phyloP scores from a whole-genome alignment of 1,284 basidiomycete species.

The Stygiomarasmius scandens region DNA sequence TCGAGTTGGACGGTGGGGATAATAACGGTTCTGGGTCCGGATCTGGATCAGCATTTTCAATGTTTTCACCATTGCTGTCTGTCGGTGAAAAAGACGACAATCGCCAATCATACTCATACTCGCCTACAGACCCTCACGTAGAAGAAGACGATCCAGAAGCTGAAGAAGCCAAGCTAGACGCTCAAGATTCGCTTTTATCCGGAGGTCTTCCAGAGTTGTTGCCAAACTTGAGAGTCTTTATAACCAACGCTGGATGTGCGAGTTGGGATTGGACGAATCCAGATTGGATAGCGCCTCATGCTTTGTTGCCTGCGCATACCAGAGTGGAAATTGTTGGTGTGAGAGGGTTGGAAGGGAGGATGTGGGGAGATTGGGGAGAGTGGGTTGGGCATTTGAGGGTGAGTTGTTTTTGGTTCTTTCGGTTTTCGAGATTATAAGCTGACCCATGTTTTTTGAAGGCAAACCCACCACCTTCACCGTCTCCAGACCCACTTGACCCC shows the following conservation, averaged over 20 bases:
- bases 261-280: conserved; percentile 80
- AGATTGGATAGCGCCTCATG: conserved; percentile 68
- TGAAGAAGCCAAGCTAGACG: conserved; percentile 14
- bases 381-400: conserved; percentile 13
- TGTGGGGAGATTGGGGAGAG: conserved; percentile 33
- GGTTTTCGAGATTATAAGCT: conserved; percentile 5
- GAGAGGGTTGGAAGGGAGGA: conserved; percentile 66
- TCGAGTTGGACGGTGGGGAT: background rate
- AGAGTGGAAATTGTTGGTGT: conserved; percentile 68
- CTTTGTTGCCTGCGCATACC: conserved; percentile 65
- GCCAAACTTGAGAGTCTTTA: conserved; percentile 66
- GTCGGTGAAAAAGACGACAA: too few species aligned
- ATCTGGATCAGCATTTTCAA: too few species aligned
- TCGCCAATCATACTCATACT: too few species aligned
- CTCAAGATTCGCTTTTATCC: conserved; percentile 13
- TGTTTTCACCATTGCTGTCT: too few species aligned
- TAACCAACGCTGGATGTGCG: conserved; percentile 73
- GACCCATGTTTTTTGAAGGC: conserved; percentile 21
- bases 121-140: too few species aligned
- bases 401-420: conserved; percentile 26
- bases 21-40: too few species aligned
- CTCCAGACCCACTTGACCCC: conserved; percentile 17
- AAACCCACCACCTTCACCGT: background rate
- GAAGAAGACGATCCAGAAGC: too few species aligned
- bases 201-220: conserved; percentile 55